Percentiles rank a stretch among this genome's conserved stretches.
Evolutionary conservation across 2,329 filamentous ascomycete genomes (phyloP).

Genomic region (Monosporascus sp.): DNA sequence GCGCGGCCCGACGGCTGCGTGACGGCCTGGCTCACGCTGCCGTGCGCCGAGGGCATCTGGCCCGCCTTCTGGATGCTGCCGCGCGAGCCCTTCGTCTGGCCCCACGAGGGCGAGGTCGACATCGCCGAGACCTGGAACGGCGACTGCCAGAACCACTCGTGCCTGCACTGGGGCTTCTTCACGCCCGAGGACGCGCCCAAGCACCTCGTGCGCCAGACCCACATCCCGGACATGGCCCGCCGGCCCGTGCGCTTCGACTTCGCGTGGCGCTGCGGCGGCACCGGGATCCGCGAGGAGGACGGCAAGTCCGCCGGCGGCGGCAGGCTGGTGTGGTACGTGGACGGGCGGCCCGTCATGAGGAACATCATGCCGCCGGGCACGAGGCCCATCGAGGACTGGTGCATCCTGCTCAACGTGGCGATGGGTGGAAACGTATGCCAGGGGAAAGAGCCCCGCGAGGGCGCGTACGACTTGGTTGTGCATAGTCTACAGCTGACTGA

Average conservation of each 20-base stretch:
- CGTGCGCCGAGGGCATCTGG: slow-evolving; percentile 54
- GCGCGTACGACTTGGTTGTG: slow-evolving; percentile 52
- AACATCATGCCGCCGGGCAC: slow-evolving; percentile 47
- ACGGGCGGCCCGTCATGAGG: slow-evolving; percentile 54
- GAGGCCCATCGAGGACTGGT: slow-evolving; percentile 50
- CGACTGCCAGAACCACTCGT: slow-evolving; percentile 49
- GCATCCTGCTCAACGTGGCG: slow-evolving; percentile 54
- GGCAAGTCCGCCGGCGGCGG: slow-evolving; percentile 38
- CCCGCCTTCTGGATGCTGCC: slow-evolving; percentile 59
- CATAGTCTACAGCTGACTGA: slow-evolving; percentile 48
- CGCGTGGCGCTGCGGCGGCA: slow-evolving; percentile 47
- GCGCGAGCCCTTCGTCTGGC: slow-evolving; percentile 53
- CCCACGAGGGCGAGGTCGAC: slow-evolving; percentile 55
- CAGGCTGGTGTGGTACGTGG: slow-evolving; percentile 54
- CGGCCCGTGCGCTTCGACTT: slow-evolving; percentile 50
- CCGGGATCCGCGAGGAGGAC: slow-evolving; percentile 33
- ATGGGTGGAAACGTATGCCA: slow-evolving; percentile 57
- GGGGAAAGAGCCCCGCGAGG: slow-evolving; percentile 45
- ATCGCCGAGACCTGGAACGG: slow-evolving; percentile 60
- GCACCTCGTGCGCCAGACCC: slow-evolving; percentile 50
- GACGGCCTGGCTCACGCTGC: slow-evolving; percentile 45
- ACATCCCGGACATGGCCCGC: slow-evolving; percentile 41
- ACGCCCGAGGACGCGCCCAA: slow-evolving; percentile 50
- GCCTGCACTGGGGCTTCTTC: slow-evolving; percentile 55
- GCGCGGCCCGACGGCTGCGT: slow-evolving; percentile 47